Conservation (phyloP, 2,329 filamentous ascomycete genomes). For the Fusarium redolens region DNA sequence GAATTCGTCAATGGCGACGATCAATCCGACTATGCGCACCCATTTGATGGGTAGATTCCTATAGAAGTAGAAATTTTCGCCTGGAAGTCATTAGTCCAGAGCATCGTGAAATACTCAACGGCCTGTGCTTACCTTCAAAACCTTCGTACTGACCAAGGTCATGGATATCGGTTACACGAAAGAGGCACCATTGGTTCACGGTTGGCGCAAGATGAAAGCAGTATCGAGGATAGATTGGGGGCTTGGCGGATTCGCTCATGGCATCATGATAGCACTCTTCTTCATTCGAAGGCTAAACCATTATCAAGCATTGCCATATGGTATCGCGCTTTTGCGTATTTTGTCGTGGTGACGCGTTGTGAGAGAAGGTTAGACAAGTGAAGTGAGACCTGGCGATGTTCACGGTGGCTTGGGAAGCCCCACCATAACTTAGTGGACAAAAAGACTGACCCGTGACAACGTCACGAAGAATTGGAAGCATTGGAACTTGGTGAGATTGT, state of each 20-base stretch:
- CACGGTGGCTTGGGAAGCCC: slow-evolving; percentile 8
- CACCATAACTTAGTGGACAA: background rate
- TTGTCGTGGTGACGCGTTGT: slow-evolving; percentile 5
- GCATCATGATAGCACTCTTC: slow-evolving; percentile 52
- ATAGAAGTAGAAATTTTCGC: slow-evolving; percentile 72
- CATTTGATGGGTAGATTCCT: slow-evolving; percentile 81
- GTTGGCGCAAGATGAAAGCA: slow-evolving; percentile 73
- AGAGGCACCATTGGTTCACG: slow-evolving; percentile 68
- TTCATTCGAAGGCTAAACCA: slow-evolving; percentile 5
- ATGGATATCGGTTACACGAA: slow-evolving; percentile 64
- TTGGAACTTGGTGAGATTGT: background rate
- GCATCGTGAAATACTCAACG: background rate
- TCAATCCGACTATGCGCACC: slow-evolving; percentile 76
- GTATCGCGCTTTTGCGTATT: background rate
- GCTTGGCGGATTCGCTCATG: slow-evolving; percentile 59
- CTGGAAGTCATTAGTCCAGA: slow-evolving; percentile 40
- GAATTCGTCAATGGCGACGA: slow-evolving; percentile 71
- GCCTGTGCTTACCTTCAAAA: slow-evolving; percentile 61
- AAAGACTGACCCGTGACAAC: background rate
- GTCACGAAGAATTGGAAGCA: background rate
- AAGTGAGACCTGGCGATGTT: slow-evolving; percentile 19
- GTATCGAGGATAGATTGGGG: slow-evolving; percentile 68
- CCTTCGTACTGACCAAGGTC: slow-evolving; percentile 59
- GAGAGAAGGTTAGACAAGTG: background rate
- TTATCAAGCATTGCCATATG: slow-evolving; percentile 12